Evolutionary conservation across 2,329 filamentous ascomycete genomes (phyloP).

Genomic region (Pseudopyrenochaeta lycopersici): DNA sequence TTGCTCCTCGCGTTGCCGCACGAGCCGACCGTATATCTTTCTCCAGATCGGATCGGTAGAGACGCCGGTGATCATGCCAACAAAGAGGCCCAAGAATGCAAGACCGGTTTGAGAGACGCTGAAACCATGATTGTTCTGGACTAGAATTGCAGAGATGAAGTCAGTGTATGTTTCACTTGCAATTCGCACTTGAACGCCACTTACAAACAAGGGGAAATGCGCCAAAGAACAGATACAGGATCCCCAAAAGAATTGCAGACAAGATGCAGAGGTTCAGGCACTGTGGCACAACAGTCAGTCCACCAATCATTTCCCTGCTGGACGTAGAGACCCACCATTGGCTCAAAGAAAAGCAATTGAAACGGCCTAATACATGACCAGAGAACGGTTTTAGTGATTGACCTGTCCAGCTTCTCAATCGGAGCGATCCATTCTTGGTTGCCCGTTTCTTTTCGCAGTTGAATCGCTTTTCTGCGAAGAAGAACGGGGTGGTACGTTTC

Average conservation of each 20-base stretch:
- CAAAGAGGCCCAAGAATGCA: slow-evolving; percentile 71
- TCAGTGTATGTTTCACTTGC: too few species aligned
- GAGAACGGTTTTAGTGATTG: slow-evolving; percentile 64
- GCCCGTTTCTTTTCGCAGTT: slow-evolving; percentile 77
- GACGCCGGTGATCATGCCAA: slow-evolving; percentile 73
- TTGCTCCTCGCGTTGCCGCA: slow-evolving; percentile 62
- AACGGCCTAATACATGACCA: slow-evolving; percentile 72
- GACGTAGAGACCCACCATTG: slow-evolving; percentile 65
- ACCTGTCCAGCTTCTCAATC: slow-evolving; percentile 76
- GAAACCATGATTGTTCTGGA: slow-evolving; percentile 77
- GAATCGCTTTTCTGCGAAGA: slow-evolving; percentile 75
- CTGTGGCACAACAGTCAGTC: slow-evolving; percentile 38
- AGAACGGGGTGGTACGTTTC: slow-evolving; percentile 84
- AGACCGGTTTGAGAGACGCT: slow-evolving; percentile 82
- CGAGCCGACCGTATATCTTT: slow-evolving; percentile 66
- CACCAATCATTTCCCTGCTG: slow-evolving; percentile 25
- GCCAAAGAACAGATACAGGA: slow-evolving; percentile 90
- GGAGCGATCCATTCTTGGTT: slow-evolving; percentile 79
- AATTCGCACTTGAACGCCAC: too few species aligned
- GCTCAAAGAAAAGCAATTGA: slow-evolving; percentile 80
- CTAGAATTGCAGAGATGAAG: too few species aligned
- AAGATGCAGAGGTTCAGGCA: slow-evolving; percentile 82
- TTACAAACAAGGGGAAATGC: slow-evolving; percentile 79
- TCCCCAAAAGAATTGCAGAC: slow-evolving; percentile 84
- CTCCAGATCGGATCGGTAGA: slow-evolving; percentile 72